phyloP scores from a whole-genome alignment of 805 yeast species.

The Cyberlindnera subsufficiens region DNA sequence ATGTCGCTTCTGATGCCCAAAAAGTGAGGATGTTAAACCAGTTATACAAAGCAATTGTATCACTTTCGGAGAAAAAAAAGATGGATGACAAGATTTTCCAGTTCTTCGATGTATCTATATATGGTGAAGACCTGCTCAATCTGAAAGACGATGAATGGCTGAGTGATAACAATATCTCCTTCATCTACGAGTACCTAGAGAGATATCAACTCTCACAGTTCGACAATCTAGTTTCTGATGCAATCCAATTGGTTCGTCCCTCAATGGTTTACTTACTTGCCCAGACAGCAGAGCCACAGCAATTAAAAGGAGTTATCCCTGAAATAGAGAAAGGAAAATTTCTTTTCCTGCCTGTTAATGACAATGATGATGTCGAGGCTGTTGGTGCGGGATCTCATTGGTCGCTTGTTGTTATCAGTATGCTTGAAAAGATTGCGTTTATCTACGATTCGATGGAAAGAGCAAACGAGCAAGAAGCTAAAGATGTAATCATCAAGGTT shows the following conservation, averaged over 20 bases:
- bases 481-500: constrained; percentile 18
- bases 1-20: constrained; percentile 13
- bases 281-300: constrained; percentile 42
- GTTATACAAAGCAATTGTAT: constrained; percentile 12
- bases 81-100: constrained; percentile 31
- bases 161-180: constrained; percentile 62
- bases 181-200: constrained; percentile 54
- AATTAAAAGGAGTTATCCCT: constrained; percentile 41
- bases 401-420: constrained; percentile 54
- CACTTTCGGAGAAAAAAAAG: constrained; percentile 5
- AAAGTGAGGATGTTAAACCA: constrained; percentile 12
- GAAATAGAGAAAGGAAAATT: constrained; percentile 37
- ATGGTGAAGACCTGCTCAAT: constrained; percentile 51
- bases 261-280: constrained; percentile 58
- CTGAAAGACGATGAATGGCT: constrained; percentile 66
- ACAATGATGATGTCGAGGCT: constrained; percentile 50
- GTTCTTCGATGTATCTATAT: constrained; percentile 51
- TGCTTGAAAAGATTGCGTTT: constrained; percentile 40
- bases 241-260: constrained; percentile 45
- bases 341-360: constrained; percentile 65
- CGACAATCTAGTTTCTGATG: constrained; percentile 22
- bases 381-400: constrained; percentile 74
- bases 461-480: constrained; percentile 21
- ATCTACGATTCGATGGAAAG: constrained; percentile 50
- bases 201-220: constrained; percentile 24